Percentiles rank a stretch among this genome's conserved stretches.
phyloP scores from a whole-genome alignment of 352 stramenopile species.

The Phytopythium sindhum region DNA sequence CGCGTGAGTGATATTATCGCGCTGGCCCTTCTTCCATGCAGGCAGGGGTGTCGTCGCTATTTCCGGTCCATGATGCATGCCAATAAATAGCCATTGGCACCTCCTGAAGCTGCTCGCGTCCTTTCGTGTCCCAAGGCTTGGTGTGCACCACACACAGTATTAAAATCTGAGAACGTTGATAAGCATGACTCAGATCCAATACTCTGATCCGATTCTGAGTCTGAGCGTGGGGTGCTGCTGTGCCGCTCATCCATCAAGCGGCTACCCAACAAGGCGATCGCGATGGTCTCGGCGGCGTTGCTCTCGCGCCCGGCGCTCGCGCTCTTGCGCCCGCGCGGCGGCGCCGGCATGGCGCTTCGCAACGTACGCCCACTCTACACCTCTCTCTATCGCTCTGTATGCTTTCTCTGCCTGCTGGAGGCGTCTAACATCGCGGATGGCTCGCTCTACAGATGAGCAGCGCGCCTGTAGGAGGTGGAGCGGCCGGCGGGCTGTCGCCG shows the following conservation, averaged over 20 bases:
- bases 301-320: slow-evolving; percentile 14
- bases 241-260: slow-evolving; percentile 2
- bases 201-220: too few species aligned
- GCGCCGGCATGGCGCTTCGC: neutral
- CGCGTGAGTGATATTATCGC: too few species aligned
- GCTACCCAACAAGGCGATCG: neutral
- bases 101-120: too few species aligned
- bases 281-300: slow-evolving; percentile 6
- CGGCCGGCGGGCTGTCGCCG: slow-evolving; percentile 25
- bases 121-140: neutral
- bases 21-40: too few species aligned
- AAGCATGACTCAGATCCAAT: too few species aligned
- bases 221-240: neutral
- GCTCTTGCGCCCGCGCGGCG: slow-evolving; percentile 14
- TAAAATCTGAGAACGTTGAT: neutral
- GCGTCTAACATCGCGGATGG: neutral
- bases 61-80: neutral
- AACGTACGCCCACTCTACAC: slow-evolving; percentile 10
- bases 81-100: slow-evolving; percentile 1
- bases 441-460: slow-evolving; percentile 10
- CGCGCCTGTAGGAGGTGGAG: neutral
- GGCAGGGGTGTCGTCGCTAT: neutral
- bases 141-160: neutral
- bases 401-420: neutral
- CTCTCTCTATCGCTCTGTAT: neutral